Base-by-base conservation (phyloP, 495 filamentous ascomycete genomes). In the Aspergillus diversus region DNA sequence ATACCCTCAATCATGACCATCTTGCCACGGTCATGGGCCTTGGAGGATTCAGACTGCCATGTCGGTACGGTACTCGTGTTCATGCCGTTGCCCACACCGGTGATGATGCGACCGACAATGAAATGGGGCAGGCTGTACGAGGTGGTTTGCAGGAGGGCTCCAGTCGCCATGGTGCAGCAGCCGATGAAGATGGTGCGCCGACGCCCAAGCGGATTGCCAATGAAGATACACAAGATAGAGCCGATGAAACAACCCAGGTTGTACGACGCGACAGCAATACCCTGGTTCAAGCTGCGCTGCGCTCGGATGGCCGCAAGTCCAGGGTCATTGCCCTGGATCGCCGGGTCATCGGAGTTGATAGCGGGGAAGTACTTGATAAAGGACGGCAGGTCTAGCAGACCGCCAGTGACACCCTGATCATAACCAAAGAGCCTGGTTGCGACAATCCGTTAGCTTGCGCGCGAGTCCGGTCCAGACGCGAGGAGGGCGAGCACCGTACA, bases 191-290 rank as follows among this genome's bases (percentile, higher is more conserved):
- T 89, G 55, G 87, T 89, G 46, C 74, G 77, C 61, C 83, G 84
- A 17, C 90, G 84, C n/a, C 90, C 90, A 9, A 91, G 84, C 0
- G 79, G 72, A 61, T 93, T 86, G 42, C 90, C 89, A 57, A 92
- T 81, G 69, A 86, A 90, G 63, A 93, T 89, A 9, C 83, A 86
- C 52, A 86, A 68, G 55, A 92, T 78, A 5, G 90, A 86, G 16
- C 90, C 89, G 55, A 86, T 68, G 73, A 93, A 91, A 71, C 89
- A 92, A 15, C 90, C 89, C n/a, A 92, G 63, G 67, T 92, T 90
- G 78, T 92, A 92, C 12, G 83, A 79, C 1, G 86, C 83, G 9
- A 84, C 87, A 1, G 87, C 77, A 77, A 75, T 78, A 12, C 83
- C 83, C 76, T 86, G 59, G 61, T 68, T 75, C 16, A 57, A n/a